These are phyloP conservation scores for Powellomyces hirtus DNA, from an alignment of 192 early-diverging fungal genomes.

Conservation along the genomic window DNA sequence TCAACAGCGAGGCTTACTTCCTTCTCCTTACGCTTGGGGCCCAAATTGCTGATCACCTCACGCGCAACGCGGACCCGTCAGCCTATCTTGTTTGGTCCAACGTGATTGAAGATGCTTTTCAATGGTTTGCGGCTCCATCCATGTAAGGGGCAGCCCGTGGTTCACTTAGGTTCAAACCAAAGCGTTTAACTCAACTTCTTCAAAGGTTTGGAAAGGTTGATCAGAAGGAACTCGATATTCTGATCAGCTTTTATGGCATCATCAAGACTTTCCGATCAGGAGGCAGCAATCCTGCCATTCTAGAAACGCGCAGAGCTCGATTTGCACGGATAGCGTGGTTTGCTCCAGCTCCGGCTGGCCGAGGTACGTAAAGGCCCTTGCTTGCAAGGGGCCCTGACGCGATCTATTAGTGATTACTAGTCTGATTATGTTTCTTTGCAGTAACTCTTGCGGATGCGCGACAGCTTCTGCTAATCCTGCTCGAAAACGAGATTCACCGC, in stretches of 20 bases:
- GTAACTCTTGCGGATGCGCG: constrained; percentile 38
- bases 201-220: constrained; percentile 29
- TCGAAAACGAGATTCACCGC: constrained; percentile 86
- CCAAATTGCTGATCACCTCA: constrained; percentile 66
- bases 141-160: too few species aligned
- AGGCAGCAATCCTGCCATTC: constrained; percentile 2
- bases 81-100: constrained; percentile 60
- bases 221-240: constrained; percentile 27
- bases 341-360: background rate
- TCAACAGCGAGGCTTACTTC: constrained; percentile 78
- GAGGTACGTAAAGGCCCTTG: background rate
- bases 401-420: too few species aligned
- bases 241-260: constrained; percentile 28
- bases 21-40: constrained; percentile 72
- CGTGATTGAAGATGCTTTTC: constrained; percentile 70
- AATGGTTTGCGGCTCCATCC: constrained; percentile 80
- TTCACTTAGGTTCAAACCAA: too few species aligned
- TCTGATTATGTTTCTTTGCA: too few species aligned
- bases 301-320: constrained; percentile 1
- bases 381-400: too few species aligned
- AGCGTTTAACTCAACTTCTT: too few species aligned
- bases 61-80: constrained; percentile 63
- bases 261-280: constrained; percentile 22
- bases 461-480: constrained; percentile 74
- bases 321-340: constrained; percentile 17